These are phyloP conservation scores for Diplodia scrobiculata DNA, from an alignment of 2,329 filamentous ascomycete species.

Conservation along the genomic window DNA sequence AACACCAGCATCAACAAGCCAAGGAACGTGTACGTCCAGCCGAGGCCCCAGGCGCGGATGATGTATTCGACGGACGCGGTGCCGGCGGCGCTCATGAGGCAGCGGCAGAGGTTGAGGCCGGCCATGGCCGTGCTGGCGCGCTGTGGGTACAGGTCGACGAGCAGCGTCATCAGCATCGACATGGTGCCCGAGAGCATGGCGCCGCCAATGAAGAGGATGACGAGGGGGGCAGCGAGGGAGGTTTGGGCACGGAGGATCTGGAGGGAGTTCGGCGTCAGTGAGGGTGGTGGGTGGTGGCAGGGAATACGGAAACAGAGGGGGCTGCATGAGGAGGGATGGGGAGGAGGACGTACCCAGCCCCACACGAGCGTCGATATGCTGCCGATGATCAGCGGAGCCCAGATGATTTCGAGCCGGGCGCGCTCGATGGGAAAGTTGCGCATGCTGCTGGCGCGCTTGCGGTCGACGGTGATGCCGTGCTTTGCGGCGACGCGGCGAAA, in stretches of 20 bases:
- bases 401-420: slow-evolving; percentile 47
- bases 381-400: slow-evolving; percentile 43
- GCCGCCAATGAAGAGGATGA: slow-evolving; percentile 58
- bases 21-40: slow-evolving; percentile 48
- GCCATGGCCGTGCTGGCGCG: slow-evolving; percentile 48
- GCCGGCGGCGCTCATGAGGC: slow-evolving; percentile 38
- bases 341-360: slow-evolving; percentile 45
- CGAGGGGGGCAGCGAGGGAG: slow-evolving; percentile 42
- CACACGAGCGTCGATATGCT: slow-evolving; percentile 43
- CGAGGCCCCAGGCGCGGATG: slow-evolving; percentile 39
- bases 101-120: slow-evolving; percentile 41
- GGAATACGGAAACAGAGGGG: not conserved
- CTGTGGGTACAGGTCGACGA: slow-evolving; percentile 49
- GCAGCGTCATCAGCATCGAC: slow-evolving; percentile 50
- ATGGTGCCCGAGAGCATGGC: slow-evolving; percentile 58
- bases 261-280: not conserved
- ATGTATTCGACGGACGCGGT: slow-evolving; percentile 38
- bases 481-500: slow-evolving; percentile 67
- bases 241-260: not conserved
- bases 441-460: slow-evolving; percentile 59
- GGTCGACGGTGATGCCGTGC: slow-evolving; percentile 63
- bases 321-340: not conserved
- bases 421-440: slow-evolving; percentile 55
- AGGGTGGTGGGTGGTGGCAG: not conserved
- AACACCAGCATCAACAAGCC: slow-evolving; percentile 42